These are phyloP conservation scores for Dichotomocladium elegans DNA, from an alignment of 371 early-diverging fungal species.

Conservation along the genomic window DNA sequence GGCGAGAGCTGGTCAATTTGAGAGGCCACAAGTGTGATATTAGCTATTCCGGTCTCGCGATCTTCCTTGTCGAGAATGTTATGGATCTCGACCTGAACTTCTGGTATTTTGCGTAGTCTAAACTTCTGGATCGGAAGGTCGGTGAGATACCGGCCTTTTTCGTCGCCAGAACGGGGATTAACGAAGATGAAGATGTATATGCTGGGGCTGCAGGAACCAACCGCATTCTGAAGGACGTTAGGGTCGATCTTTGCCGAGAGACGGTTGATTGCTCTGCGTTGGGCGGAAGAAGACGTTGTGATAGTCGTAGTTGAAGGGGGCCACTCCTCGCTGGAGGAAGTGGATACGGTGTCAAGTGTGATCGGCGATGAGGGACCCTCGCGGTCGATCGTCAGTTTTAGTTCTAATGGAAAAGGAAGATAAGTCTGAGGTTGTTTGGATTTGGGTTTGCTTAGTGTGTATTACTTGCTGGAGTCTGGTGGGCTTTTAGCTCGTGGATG, in stretches of 20 bases:
- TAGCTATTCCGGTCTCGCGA: constrained; percentile 35
- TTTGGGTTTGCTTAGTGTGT: too few relatives aligned
- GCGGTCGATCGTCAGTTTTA: too few relatives aligned
- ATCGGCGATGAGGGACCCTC: constrained; percentile 1
- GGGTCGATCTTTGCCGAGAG: background rate
- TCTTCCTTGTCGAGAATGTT: constrained; percentile 52
- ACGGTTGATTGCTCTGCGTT: constrained; percentile 3
- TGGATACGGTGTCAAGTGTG: constrained; percentile 1
- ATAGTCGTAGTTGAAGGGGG: background rate
- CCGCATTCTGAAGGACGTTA: too few relatives aligned
- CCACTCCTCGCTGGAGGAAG: background rate
- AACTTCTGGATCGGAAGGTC: constrained; percentile 53
- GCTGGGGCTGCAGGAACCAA: constrained; percentile 31
- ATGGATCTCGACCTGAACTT: constrained; percentile 61
- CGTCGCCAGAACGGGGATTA: constrained; percentile 60
- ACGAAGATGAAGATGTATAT: constrained; percentile 61
- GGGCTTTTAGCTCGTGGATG: too few relatives aligned
- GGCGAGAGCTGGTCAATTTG: constrained; percentile 22
- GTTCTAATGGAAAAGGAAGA: too few relatives aligned
- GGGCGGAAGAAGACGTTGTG: constrained; percentile 4
- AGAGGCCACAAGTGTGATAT: constrained; percentile 22
- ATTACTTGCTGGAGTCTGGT: too few relatives aligned
- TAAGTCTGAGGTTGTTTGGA: too few relatives aligned
- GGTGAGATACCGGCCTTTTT: constrained; percentile 49
- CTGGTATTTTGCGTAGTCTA: constrained; percentile 48